Conservation (phyloP, 208 protist genomes). For the Crithidia brevicula region DNA sequence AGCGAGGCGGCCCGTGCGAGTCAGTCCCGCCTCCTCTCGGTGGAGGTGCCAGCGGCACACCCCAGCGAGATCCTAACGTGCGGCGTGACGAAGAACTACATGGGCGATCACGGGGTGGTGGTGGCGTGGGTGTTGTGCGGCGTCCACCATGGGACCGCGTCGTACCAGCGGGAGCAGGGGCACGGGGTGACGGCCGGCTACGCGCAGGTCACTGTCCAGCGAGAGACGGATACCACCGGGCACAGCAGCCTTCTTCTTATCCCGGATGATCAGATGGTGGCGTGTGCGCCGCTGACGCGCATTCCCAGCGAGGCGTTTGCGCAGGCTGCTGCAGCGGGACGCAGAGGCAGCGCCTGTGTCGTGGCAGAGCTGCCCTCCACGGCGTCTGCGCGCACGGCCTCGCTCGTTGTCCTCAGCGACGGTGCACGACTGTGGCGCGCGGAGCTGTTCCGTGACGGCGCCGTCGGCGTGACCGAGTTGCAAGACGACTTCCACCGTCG, state of each 20-base stretch:
- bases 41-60: constrained; percentile 51
- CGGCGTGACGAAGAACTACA: constrained; percentile 57
- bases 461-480: constrained; percentile 26
- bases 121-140: constrained; percentile 62
- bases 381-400: constrained; percentile 25
- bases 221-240: constrained; percentile 51
- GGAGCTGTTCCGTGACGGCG: constrained; percentile 56
- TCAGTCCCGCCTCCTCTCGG: constrained; percentile 61
- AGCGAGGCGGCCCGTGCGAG: constrained; percentile 44
- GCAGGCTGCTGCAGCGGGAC: not conserved
- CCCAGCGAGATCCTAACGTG: constrained; percentile 60
- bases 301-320: constrained; percentile 29
- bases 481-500: constrained; percentile 29
- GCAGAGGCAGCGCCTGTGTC: constrained; percentile 40
- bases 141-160: no score
- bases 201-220: constrained; percentile 60
- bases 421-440: constrained; percentile 66
- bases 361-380: constrained; percentile 41
- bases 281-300: constrained; percentile 35
- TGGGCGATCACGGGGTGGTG: constrained; percentile 56
- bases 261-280: constrained; percentile 48
- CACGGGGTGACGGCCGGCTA: constrained; percentile 30
- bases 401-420: constrained; percentile 65
- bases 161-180: constrained; percentile 5
- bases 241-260: constrained; percentile 51